Percentiles rank a stretch among this genome's conserved stretches.
phyloP scores from a whole-genome alignment of 495 filamentous ascomycete genomes.

The Hypoxylon rickii region DNA sequence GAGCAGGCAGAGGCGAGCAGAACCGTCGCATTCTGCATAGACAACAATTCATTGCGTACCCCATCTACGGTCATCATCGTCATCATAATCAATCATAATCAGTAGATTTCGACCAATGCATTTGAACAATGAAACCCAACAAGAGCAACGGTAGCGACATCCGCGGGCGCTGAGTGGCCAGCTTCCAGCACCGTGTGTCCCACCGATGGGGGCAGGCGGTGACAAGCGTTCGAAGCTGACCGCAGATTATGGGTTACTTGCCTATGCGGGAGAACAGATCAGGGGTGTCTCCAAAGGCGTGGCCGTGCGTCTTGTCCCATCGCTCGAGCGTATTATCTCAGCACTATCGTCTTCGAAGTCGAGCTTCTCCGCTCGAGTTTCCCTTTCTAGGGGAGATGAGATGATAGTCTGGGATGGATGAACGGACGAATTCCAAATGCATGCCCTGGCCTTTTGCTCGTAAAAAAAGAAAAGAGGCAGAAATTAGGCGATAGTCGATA shows the following conservation, averaged over 20 bases:
- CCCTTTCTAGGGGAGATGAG: constrained; percentile 3
- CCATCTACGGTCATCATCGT: constrained; percentile 15
- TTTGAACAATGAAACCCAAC: constrained; percentile 20
- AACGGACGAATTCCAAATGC: neutral
- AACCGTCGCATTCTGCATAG: neutral
- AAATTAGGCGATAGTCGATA: too few relatives aligned
- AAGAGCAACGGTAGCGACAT: constrained; percentile 1
- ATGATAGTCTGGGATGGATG: neutral
- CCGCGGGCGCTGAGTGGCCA: constrained; percentile 12
- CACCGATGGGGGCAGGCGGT: constrained; percentile 25
- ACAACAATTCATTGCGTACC: neutral
- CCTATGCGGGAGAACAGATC: constrained; percentile 21
- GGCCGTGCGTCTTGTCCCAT: constrained; percentile 15
- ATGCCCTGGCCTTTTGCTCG: neutral
- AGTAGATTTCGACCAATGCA: constrained; percentile 15
- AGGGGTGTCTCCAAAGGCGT: constrained; percentile 12
- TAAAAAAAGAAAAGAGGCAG: too few relatives aligned
- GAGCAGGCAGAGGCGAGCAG: neutral
- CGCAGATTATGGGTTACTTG: constrained; percentile 32
- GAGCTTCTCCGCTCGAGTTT: constrained; percentile 26
- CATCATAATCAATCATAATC: too few relatives aligned
- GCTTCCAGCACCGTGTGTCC: neutral
- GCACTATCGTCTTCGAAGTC: constrained; percentile 17
- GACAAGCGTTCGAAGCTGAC: constrained; percentile 29
- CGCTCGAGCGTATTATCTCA: constrained; percentile 20